Percentiles rank a stretch among this genome's conserved stretches.
Evolutionary conservation across 495 filamentous ascomycete genomes (phyloP).

Genomic region (Lasiosphaeriaceae sp.): DNA sequence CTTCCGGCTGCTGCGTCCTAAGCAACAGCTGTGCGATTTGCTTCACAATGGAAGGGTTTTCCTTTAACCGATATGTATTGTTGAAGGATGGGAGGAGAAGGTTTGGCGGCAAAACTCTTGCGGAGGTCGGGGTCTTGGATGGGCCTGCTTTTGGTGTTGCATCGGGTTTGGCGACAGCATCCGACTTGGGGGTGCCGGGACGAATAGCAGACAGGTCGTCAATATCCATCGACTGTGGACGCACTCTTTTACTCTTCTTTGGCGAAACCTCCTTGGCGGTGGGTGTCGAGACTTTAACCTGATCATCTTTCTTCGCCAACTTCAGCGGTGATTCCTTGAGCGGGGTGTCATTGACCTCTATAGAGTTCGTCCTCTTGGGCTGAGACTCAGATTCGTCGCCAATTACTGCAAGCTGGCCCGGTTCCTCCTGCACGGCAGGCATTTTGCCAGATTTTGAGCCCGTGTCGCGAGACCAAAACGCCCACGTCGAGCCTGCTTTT

Average conservation of each 20-base stretch:
- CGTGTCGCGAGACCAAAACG: constrained; percentile 75
- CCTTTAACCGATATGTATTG: constrained; percentile 62
- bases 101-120: constrained; percentile 48
- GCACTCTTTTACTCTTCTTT: constrained; percentile 48
- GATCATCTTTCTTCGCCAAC: constrained; percentile 24
- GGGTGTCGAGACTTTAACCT: constrained; percentile 16
- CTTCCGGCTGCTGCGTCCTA: constrained; percentile 54
- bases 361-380: constrained; percentile 57
- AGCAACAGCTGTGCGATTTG: constrained; percentile 65
- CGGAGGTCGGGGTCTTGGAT: constrained; percentile 27
- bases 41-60: constrained; percentile 67
- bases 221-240: constrained; percentile 45
- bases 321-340: constrained; percentile 34
- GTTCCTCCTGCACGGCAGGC: constrained; percentile 31
- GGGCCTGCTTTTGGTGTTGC: constrained; percentile 25
- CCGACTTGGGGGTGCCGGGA: constrained; percentile 33
- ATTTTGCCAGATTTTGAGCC: constrained; percentile 37
- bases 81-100: constrained; percentile 65
- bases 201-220: constrained; percentile 33
- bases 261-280: constrained; percentile 23
- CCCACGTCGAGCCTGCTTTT: constrained; percentile 68
- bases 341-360: constrained; percentile 43
- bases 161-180: constrained; percentile 23
- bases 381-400: constrained; percentile 60
- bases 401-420: constrained; percentile 66